Base-by-base conservation (phyloP, 495 filamentous ascomycete species). In the Daldinia childiae region DNA sequence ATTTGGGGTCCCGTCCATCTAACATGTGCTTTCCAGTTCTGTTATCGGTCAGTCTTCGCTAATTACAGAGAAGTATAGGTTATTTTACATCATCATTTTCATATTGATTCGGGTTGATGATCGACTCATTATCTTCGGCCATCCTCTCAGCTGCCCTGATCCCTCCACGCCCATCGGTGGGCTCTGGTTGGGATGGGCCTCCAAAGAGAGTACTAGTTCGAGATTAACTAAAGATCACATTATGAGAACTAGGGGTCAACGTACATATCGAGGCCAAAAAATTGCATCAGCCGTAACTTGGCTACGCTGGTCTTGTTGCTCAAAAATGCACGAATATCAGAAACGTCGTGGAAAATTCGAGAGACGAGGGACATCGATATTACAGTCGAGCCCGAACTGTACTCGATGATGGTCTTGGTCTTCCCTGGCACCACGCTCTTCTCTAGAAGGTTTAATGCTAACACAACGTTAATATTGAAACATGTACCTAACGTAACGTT, bases 1-100 rank as follows among this genome's bases (percentile, higher is more conserved):
- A 90, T 86, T 66, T 89, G 87, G 0, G 85, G 84, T 1, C 87
- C 88, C 0, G 87, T 89, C 87, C 87, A 89, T 48, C 83, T 82
- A 30, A 85, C 74, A 68, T 90, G 88, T n/a, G 87, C 78, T 66
- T 83, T 81, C 84, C 86, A 89, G 62, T 89, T 89, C 76, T 85
- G 43, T 7, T 19, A 17, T 17, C 5, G 15, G 27, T 74, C 4
- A 64, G 52, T 41, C 57, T 6, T 19, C 12, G 26, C 39, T 36
- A 1, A 19, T 12, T 19, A n/a, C 19, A 26, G 56, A 19, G 17
- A 17, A 12, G 2, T 38, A 19, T 4, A 12, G 19, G 17, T 27
- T 32, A 15, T 30, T 76, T 60, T 61, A 82, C 82, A 30, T 78
- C 69, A 52, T 87, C 81, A 62, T 88, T 88, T 15, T 87, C 84